A percentile compares a stretch with the other conserved stretches of the same genome.
Conservation (phyloP, 371 early-diverging fungal genomes). For the Rhizopus sp. region DNA sequence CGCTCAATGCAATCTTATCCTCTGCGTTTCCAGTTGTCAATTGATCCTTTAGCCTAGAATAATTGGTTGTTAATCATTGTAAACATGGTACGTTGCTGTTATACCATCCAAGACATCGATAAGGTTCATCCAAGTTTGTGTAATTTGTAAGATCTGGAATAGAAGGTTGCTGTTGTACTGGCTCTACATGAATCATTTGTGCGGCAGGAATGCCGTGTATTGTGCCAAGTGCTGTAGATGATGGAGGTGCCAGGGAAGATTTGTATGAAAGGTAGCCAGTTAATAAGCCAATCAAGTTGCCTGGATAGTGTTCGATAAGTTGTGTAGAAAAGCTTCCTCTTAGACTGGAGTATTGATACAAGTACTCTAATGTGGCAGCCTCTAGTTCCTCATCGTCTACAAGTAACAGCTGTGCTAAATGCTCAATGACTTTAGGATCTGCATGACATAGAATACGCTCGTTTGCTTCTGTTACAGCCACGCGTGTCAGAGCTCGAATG, state of each 20-base stretch:
- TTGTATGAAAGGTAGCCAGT: conserved; percentile 58
- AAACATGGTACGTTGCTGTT: not conserved
- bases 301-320: conserved; percentile 53
- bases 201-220: conserved; percentile 44
- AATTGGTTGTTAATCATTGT: not conserved
- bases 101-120: conserved; percentile 57
- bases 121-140: conserved; percentile 49
- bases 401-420: conserved; percentile 68
- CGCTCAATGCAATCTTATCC: conserved; percentile 36
- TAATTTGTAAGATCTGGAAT: conserved; percentile 54
- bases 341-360: conserved; percentile 73
- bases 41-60: conserved; percentile 45
- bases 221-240: conserved; percentile 27
- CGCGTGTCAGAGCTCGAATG: conserved; percentile 64
- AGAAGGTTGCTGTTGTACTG: conserved; percentile 22
- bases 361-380: conserved; percentile 70
- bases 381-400: conserved; percentile 75
- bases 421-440: conserved; percentile 53
- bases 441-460: conserved; percentile 54
- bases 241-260: conserved; percentile 37
- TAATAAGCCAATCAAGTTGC: conserved; percentile 55
- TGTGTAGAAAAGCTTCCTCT: conserved; percentile 53
- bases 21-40: conserved; percentile 26
- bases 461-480: conserved; percentile 69
- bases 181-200: conserved; percentile 17